Percentiles rank a stretch among this genome's conserved stretches.
phyloP scores from a whole-genome alignment of 805 yeast genomes.

The Nakazawaea ernobii region DNA sequence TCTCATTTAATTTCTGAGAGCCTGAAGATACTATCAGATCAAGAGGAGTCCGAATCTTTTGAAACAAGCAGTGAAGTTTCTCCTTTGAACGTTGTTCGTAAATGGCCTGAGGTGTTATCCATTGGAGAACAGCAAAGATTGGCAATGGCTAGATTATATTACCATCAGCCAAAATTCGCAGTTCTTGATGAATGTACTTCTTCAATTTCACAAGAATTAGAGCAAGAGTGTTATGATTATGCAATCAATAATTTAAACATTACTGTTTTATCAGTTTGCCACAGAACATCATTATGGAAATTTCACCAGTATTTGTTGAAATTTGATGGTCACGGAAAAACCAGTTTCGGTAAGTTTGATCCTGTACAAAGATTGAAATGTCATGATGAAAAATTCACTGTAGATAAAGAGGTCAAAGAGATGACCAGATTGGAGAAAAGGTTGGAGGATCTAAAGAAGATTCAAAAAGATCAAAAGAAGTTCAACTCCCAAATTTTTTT shows the following conservation, averaged over 20 bases:
- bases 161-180: slow-evolving; percentile 89
- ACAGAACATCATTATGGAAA: slow-evolving; percentile 88
- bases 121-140: slow-evolving; percentile 90
- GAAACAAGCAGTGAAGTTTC: slow-evolving; percentile 12
- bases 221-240: slow-evolving; percentile 78
- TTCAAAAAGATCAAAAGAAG: slow-evolving; percentile 12
- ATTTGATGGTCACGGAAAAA: slow-evolving; percentile 69
- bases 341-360: slow-evolving; percentile 46
- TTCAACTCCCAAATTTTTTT: slow-evolving; percentile 5
- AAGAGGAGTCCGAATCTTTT: background rate
- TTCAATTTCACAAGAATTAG: slow-evolving; percentile 87
- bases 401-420: slow-evolving; percentile 68
- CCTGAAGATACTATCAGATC: slow-evolving; percentile 10
- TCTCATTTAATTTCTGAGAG: slow-evolving; percentile 49
- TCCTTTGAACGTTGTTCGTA: slow-evolving; percentile 63
- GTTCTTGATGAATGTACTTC: slow-evolving; percentile 95
- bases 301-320: slow-evolving; percentile 80
- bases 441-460: slow-evolving; percentile 48
- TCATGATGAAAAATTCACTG: slow-evolving; percentile 69
- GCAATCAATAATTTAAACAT: slow-evolving; percentile 71
- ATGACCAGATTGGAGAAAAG: slow-evolving; percentile 64
- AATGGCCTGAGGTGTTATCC: slow-evolving; percentile 86
- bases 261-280: slow-evolving; percentile 85
- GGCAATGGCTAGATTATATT: slow-evolving; percentile 89
- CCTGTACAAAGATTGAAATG: slow-evolving; percentile 66